These are phyloP conservation scores for Brettanomyces naardenensis DNA, from an alignment of 805 yeast species.

Conservation along the genomic window DNA sequence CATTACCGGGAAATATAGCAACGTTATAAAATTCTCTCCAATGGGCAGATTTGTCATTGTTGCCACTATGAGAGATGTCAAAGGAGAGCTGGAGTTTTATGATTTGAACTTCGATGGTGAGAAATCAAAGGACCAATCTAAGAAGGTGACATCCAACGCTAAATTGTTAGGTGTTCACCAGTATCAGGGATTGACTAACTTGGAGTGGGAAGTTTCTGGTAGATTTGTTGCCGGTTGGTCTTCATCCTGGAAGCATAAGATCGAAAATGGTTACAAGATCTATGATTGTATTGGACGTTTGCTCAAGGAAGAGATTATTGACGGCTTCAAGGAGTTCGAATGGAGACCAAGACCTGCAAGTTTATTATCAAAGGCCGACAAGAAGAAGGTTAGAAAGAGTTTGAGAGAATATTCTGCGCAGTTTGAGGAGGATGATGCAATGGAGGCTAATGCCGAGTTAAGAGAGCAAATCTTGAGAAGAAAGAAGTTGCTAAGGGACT, in stretches of 20 bases:
- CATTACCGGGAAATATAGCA: constrained; percentile 55
- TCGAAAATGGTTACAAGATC: constrained; percentile 86
- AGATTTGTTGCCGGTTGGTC: constrained; percentile 86
- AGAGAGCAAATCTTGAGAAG: constrained; percentile 83
- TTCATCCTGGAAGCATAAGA: constrained; percentile 71
- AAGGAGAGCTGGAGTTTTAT: constrained; percentile 72
- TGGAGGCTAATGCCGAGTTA: constrained; percentile 89
- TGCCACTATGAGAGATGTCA: constrained; percentile 32
- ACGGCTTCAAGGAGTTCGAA: constrained; percentile 77
- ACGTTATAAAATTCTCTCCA: constrained; percentile 83
- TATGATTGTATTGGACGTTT: constrained; percentile 77
- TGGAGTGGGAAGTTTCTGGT: constrained; percentile 95
- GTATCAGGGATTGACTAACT: constrained; percentile 70
- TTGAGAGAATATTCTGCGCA: constrained; percentile 83
- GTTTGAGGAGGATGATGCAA: constrained; percentile 90
- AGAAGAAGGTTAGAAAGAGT: constrained; percentile 85
- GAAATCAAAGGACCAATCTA: constrained; percentile 32
- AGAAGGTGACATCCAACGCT: constrained; percentile 48
- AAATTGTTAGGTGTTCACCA: constrained; percentile 56
- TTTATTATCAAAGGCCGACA: constrained; percentile 65
- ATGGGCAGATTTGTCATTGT: constrained; percentile 75
- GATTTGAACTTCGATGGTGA: constrained; percentile 79
- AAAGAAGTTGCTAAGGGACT: constrained; percentile 72
- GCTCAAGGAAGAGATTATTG: constrained; percentile 68
- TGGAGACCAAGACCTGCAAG: constrained; percentile 98